A percentile compares a stretch with the other conserved stretches of the same genome.
phyloP scores from a whole-genome alignment of 1,139 yeast genomes.

The Yamadazyma oceani region DNA sequence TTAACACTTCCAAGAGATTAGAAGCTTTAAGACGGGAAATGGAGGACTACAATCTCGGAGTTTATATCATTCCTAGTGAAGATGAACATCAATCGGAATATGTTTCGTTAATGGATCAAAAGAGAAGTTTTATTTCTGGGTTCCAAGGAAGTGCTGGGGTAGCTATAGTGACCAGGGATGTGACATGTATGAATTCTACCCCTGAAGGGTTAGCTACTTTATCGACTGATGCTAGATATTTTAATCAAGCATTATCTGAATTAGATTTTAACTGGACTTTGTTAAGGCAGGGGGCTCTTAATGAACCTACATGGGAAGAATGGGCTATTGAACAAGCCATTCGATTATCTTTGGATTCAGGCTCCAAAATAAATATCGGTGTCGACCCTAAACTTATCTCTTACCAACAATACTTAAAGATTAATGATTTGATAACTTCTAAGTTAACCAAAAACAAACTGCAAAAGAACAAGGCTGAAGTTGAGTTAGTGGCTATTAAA shows the following conservation, averaged over 20 bases:
- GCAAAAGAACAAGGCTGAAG: conserved; percentile 36
- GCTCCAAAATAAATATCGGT: conserved; percentile 42
- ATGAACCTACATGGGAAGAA: conserved; percentile 82
- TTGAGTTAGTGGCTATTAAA: conserved; percentile 61
- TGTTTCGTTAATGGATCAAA: conserved; percentile 75
- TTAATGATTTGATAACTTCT: conserved; percentile 23
- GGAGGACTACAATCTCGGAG: conserved; percentile 64
- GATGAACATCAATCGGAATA: conserved; percentile 96
- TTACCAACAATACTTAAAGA: conserved; percentile 35
- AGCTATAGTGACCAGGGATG: conserved; percentile 79
- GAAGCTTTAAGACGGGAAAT: conserved; percentile 63
- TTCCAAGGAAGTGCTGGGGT: conserved; percentile 96
- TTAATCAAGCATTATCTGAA: conserved; percentile 85
- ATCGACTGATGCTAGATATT: conserved; percentile 94
- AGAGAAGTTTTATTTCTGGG: conserved; percentile 82
- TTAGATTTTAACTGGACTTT: conserved; percentile 86
- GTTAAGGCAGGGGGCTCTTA: conserved; percentile 75
- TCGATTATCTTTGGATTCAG: conserved; percentile 47
- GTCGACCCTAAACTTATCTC: conserved; percentile 68
- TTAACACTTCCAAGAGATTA: conserved; percentile 61
- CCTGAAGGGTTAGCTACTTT: conserved; percentile 76
- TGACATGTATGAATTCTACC: conserved; percentile 52
- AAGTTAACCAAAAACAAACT: conserved; percentile 16
- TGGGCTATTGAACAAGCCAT: conserved; percentile 72
- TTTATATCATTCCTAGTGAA: conserved; percentile 85